phyloP scores from a whole-genome alignment of 2,329 filamentous ascomycete species.

The Penicillium carneum region DNA sequence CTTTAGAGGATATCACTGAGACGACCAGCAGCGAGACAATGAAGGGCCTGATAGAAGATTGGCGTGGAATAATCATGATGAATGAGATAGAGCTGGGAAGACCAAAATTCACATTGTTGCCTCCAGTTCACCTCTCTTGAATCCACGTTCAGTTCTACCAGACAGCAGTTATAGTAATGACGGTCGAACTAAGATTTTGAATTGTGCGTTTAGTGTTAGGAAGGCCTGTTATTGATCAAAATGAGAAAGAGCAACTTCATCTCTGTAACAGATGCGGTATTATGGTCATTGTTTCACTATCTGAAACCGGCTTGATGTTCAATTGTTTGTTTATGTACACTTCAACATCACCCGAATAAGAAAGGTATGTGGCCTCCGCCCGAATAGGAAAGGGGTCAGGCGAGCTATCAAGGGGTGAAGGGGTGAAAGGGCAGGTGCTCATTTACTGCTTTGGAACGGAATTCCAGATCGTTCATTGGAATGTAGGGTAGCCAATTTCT shows the following conservation, averaged over 20 bases:
- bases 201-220: not conserved
- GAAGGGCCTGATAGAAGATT: constrained; percentile 35
- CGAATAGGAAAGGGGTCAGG: constrained; percentile 1
- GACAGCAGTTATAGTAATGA: not conserved
- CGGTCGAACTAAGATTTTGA: not conserved
- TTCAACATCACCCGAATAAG: not conserved
- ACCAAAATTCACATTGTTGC: not conserved
- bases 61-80: constrained; percentile 35
- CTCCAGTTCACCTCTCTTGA: not conserved
- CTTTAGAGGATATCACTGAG: constrained; percentile 38
- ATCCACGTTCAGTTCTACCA: not conserved
- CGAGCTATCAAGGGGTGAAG: not conserved
- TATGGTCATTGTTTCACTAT: not conserved
- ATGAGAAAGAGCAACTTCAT: not conserved
- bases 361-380: not conserved
- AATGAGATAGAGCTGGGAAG: not conserved
- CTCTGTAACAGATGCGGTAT: not conserved
- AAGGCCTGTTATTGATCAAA: not conserved
- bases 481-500: not conserved
- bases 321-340: not conserved
- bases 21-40: constrained; percentile 40
- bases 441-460: constrained; percentile 1
- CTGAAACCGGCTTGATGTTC: constrained; percentile 3
- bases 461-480: not conserved
- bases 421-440: not conserved